Conservation (phyloP, 2,329 filamentous ascomycete genomes). For the Cladophialophora yegresii region DNA sequence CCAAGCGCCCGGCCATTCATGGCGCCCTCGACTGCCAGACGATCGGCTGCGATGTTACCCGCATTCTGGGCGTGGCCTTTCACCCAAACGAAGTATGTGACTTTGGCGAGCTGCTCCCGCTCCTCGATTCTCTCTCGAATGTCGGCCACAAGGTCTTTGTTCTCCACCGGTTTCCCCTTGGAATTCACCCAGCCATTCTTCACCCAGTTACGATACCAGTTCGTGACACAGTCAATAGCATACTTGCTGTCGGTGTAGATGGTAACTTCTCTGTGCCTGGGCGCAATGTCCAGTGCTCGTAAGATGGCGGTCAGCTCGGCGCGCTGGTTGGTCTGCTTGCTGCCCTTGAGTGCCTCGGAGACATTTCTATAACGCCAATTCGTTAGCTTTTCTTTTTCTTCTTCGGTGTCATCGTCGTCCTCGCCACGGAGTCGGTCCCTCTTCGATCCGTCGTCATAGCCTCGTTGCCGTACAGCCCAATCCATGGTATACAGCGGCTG, state of each 20-base stretch:
- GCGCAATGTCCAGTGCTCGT: constrained; percentile 75
- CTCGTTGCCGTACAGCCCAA: constrained; percentile 29
- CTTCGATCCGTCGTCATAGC: constrained; percentile 11
- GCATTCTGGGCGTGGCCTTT: constrained; percentile 75
- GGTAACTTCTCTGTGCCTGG: constrained; percentile 66
- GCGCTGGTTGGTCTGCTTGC: constrained; percentile 86
- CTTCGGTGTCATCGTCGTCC: constrained; percentile 12
- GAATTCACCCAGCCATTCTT: constrained; percentile 76
- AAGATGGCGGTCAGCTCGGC: constrained; percentile 90
- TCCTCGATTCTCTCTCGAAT: constrained; percentile 72
- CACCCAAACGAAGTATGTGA: constrained; percentile 80
- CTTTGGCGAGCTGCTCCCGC: constrained; percentile 60
- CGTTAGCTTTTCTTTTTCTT: constrained; percentile 31
- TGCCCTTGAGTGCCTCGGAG: constrained; percentile 72
- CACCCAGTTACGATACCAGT: constrained; percentile 79
- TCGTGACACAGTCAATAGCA: constrained; percentile 82
- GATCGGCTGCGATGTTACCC: constrained; percentile 81
- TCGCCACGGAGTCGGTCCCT: constrained; percentile 4
- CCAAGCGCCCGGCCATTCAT: constrained; percentile 42
- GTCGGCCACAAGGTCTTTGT: constrained; percentile 77
- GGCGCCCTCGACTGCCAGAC: constrained; percentile 70
- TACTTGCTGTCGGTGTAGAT: constrained; percentile 92
- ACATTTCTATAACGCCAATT: constrained; percentile 59
- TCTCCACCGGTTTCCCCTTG: constrained; percentile 72
- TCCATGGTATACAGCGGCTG: constrained; percentile 35